Evolutionary conservation across 2,329 filamentous ascomycete species (phyloP), one percentile per base, ranked within the genome.

Genomic region (Clarireedia paspali): DNA sequence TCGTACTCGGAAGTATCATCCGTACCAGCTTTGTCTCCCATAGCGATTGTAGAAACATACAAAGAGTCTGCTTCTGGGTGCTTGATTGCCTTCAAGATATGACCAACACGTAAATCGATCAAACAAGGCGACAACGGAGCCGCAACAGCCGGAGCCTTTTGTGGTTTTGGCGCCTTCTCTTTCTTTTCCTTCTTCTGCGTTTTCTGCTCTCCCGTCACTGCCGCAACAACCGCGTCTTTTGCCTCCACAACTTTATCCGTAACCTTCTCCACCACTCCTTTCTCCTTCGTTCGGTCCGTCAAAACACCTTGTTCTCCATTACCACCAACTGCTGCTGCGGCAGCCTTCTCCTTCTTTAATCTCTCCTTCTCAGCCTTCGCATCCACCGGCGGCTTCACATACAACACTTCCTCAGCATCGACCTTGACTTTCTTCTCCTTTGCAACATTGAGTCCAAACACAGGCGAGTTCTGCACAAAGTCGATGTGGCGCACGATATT

Each of bases 51-150:
- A 60, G 89, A 95, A 59, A 99, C 94, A 74, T 85, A 99, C 52
- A 99, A 82, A 12, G 89, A 95, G 76, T 99, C 94, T 62, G 94
- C 94, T 67, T 99, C 95, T 53, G 94, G 94, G 77, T 99, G 94
- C 72, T 91, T 88, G 74, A 94, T 82, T 51, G 91, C 91, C 75
- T 96, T 95, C 68, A 99, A 85, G 66, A 99, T 96, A 77, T 97
- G 94, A 59, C 94, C 94, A 59, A 99, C 92, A 62, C 94, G 87
- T 51, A 99, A 85, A 71, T 99, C 94, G 70, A 99, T 96, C 59
- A 96, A 82, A 57, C 81, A 79, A 2, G 94, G 94, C 1, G 89
- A 89, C 5, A 90, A 83, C 1, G 89, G 87, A 12, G 90, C 87
- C 50, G 90, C 81, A 50, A 82, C 79, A 5, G 89, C 74, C 3